Conservation (phyloP, 441 rosid species). For the Populus trichocarpa region DNA sequence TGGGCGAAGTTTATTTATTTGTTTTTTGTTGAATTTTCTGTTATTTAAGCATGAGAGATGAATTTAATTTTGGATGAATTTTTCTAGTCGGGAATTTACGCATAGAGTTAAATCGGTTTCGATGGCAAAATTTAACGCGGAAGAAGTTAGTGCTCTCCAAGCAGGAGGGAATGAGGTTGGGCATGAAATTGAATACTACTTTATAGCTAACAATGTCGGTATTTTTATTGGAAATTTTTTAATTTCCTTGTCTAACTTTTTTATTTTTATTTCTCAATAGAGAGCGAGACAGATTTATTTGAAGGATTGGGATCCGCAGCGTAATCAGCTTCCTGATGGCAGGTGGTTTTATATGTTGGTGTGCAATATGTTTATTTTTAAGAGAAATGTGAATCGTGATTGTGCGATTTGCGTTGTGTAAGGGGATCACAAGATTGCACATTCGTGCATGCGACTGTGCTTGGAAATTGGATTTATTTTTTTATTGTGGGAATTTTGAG, state of each 20-base stretch:
- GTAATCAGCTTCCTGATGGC: constrained; percentile 69
- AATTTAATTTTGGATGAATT: constrained; percentile 8
- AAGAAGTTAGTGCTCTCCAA: constrained; percentile 78
- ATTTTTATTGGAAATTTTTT: neutral
- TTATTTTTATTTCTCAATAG: constrained; percentile 23
- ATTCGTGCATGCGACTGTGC: neutral
- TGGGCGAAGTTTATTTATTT: neutral
- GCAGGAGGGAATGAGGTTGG: constrained; percentile 91
- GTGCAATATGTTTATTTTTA: constrained; percentile 5
- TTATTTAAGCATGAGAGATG: neutral
- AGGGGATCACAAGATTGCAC: neutral
- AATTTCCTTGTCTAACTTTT: neutral
- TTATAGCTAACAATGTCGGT: neutral
- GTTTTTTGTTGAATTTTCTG: neutral
- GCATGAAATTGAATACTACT: neutral
- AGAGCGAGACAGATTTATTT: constrained; percentile 73
- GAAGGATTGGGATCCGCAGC: constrained; percentile 62
- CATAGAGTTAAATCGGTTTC: constrained; percentile 90
- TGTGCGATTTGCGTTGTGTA: neutral
- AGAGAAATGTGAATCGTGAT: neutral
- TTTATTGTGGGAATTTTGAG: neutral
- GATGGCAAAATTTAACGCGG: constrained; percentile 79
- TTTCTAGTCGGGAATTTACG: constrained; percentile 85
- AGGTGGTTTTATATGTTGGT: constrained; percentile 37
- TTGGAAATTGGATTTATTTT: neutral